Evolutionary conservation across 75 land plant species (phyloP), one percentile per base, ranked within the genome.

Genomic region (Cryptomeria japonica): DNA sequence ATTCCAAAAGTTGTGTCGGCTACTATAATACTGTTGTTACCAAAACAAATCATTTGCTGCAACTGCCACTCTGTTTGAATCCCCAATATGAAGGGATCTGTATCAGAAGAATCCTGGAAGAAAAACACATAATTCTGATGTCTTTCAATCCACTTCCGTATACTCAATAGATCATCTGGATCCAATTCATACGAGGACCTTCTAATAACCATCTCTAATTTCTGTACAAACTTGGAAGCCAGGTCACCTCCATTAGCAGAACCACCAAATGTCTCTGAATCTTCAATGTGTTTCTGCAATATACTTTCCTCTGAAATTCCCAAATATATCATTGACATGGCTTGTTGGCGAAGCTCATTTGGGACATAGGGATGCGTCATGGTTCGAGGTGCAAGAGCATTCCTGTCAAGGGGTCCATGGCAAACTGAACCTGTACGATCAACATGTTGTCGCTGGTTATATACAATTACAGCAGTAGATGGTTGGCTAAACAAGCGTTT

Each of bases 1-100:
- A 93, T 90, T 32, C 98, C 96, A 92, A 96, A 94, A 38, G 95
- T 95, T 37, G 98, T 94, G 86, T 96, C 93, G 58, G 83, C 90
- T 28, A 95, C 95, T 36, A 96, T 64, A 84, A 95, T 88, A 78
- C 93, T 95, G 41, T 86, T 91, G 90, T 95, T 92, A 14, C 98
- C 95, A 90, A 94, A 96, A n/a, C 94, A 89, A 36, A 94, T 89
- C 95, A 94, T 95, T 73, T 95, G 94, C 83, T 94, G 96, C 91
- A 94, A 86, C 32, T 95, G 98, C 98, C 98, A 96, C 75, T 95
- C 94, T 31, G 98, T 96, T 87, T 96, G 98, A 89, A 96, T 93
- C 15, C 98, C 98, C 36, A 95, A 82, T 44, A 94, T 90, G 86
- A 96, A 95, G 88, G 95, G 85, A 85, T 91, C 92, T 64, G 94